A percentile compares a stretch with the other conserved stretches of the same genome.
These are phyloP conservation scores for Besnoitia besnoiti DNA, from an alignment of 169 alveolate species.

Conservation along the genomic window DNA sequence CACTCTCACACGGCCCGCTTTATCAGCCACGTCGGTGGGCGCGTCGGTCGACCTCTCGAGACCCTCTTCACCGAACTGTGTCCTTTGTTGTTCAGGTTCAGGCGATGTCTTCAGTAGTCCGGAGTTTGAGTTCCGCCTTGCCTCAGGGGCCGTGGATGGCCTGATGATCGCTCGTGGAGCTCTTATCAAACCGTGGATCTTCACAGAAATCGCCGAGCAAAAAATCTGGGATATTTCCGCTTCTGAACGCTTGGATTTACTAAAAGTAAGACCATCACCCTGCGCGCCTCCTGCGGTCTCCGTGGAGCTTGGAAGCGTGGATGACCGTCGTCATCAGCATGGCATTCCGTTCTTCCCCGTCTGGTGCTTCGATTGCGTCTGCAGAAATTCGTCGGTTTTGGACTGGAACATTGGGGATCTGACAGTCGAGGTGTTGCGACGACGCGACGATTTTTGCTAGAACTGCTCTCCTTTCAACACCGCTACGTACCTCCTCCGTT, in stretches of 20 bases:
- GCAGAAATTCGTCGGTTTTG: constrained; percentile 76
- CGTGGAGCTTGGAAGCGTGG: neutral
- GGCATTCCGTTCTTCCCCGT: no score
- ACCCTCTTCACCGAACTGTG: neutral
- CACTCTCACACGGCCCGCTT: neutral
- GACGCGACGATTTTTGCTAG: constrained; percentile 81
- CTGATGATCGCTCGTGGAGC: constrained; percentile 87
- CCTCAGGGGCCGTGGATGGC: constrained; percentile 68
- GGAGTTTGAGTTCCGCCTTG: constrained; percentile 65
- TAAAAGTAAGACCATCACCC: constrained; percentile 57
- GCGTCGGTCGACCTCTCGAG: no score
- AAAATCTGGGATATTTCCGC: constrained; percentile 85
- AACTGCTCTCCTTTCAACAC: constrained; percentile 78
- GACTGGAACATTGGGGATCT: constrained; percentile 88
- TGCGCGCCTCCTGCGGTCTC: neutral
- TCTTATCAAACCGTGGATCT: constrained; percentile 87
- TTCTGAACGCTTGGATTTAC: constrained; percentile 81
- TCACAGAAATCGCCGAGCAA: constrained; percentile 80
- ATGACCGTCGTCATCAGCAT: no score
- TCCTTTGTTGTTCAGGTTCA: constrained; percentile 71
- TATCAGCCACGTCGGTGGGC: neutral
- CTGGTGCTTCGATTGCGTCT: neutral
- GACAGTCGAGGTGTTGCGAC: constrained; percentile 86
- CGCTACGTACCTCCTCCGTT: constrained; percentile 86
- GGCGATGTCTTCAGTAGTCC: constrained; percentile 80